These are phyloP conservation scores for Setomelanomma holmii DNA, from an alignment of 2,329 filamentous ascomycete genomes.

Conservation along the genomic window DNA sequence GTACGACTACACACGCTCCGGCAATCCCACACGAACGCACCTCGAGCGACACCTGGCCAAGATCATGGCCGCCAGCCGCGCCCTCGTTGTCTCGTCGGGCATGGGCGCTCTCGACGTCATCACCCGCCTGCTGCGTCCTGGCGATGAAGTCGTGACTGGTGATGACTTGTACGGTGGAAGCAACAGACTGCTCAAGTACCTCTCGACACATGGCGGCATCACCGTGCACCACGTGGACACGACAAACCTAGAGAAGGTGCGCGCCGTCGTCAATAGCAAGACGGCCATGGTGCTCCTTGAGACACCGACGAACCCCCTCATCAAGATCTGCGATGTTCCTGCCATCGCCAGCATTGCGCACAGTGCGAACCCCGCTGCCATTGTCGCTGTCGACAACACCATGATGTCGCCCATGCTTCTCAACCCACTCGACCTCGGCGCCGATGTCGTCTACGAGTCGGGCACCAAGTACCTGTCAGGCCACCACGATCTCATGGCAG, in stretches of 20 bases:
- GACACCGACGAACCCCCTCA: constrained; percentile 95
- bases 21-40: constrained; percentile 95
- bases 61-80: constrained; percentile 95
- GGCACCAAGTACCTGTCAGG: constrained; percentile 98
- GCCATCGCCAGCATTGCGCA: constrained; percentile 80
- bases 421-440: constrained; percentile 92
- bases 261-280: constrained; percentile 73
- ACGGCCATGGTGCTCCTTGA: constrained; percentile 96
- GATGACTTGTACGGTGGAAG: constrained; percentile 97
- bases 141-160: constrained; percentile 96
- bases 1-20: constrained; percentile 98
- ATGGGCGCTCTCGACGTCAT: constrained; percentile 99
- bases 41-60: constrained; percentile 96
- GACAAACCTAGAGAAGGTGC: constrained; percentile 76
- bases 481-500: constrained; percentile 99
- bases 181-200: constrained; percentile 89
- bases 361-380: constrained; percentile 74
- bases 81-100: constrained; percentile 91
- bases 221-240: constrained; percentile 97
- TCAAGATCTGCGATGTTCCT: constrained; percentile 95
- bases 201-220: constrained; percentile 88
- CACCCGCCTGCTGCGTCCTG: constrained; percentile 84
- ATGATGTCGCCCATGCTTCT: constrained; percentile 96
- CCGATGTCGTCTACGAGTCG: constrained; percentile 96
- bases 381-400: constrained; percentile 96